Percentiles rank a stretch among this genome's conserved stretches.
phyloP scores from a whole-genome alignment of 768 basidiomycete species.

The Coprinopsis marcescibilis region DNA sequence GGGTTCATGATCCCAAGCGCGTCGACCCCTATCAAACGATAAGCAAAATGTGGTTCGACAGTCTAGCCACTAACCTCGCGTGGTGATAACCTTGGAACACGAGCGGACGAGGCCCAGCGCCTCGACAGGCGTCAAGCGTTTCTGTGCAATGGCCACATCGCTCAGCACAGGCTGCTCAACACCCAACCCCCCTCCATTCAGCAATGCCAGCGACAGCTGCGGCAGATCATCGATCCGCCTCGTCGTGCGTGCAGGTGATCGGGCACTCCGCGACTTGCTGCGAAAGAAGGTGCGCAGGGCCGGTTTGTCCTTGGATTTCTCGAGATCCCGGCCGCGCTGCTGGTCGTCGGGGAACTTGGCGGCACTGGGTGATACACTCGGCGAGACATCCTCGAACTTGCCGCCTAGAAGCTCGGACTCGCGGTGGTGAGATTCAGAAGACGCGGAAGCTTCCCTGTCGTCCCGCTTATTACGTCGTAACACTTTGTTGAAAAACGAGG shows the following conservation, averaged over 20 bases:
- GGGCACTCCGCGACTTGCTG: too few species aligned
- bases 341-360: conserved; percentile 31
- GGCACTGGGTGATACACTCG: conserved; percentile 35
- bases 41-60: conserved; percentile 8
- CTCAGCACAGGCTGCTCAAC: conserved; percentile 22
- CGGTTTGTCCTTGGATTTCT: conserved; percentile 38
- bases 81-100: conserved; percentile 61
- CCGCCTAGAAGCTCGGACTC: conserved; percentile 56
- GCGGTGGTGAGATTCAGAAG: conserved; percentile 26
- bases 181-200: not conserved
- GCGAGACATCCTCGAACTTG: conserved; percentile 67
- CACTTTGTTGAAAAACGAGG: conserved; percentile 72
- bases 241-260: too few species aligned
- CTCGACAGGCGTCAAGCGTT: conserved; percentile 56
- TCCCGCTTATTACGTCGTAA: conserved; percentile 61
- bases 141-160: conserved; percentile 52
- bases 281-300: conserved; percentile 28
- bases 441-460: conserved; percentile 38
- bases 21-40: conserved; percentile 53
- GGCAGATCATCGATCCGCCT: too few species aligned
- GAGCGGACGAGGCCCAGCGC: conserved; percentile 58
- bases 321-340: conserved; percentile 22
- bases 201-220: not conserved
- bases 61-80: conserved; percentile 45
- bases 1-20: conserved; percentile 82